Evolutionary conservation across 2,329 filamentous ascomycete genomes (phyloP).

Genomic region (Thielaviopsis musarum): DNA sequence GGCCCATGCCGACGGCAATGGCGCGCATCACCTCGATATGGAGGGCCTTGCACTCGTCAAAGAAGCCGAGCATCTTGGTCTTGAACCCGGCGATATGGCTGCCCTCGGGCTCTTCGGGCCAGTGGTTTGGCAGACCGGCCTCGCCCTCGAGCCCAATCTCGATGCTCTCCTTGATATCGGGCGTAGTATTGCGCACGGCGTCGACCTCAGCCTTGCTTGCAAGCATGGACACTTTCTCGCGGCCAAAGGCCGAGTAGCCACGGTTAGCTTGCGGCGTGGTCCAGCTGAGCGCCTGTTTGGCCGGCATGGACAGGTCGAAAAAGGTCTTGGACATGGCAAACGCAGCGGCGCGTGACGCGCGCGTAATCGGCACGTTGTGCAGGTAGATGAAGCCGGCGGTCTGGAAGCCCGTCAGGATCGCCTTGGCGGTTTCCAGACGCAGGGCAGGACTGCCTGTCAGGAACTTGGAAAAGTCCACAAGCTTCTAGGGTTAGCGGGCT

Average conservation of each 20-base stretch:
- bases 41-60: slow-evolving; percentile 53
- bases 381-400: slow-evolving; percentile 82
- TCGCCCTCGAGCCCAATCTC: slow-evolving; percentile 47
- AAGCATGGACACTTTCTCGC: slow-evolving; percentile 52
- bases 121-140: slow-evolving; percentile 53
- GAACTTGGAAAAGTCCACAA: slow-evolving; percentile 66
- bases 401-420: slow-evolving; percentile 66
- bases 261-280: slow-evolving; percentile 56
- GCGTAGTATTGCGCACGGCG: slow-evolving; percentile 37
- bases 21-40: slow-evolving; percentile 70
- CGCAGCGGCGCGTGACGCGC: slow-evolving; percentile 38
- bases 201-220: slow-evolving; percentile 39
- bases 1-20: slow-evolving; percentile 64
- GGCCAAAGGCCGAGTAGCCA: slow-evolving; percentile 51
- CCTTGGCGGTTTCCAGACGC: slow-evolving; percentile 47
- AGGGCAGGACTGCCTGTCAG: slow-evolving; percentile 42
- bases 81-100: slow-evolving; percentile 39
- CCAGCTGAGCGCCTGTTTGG: slow-evolving; percentile 54
- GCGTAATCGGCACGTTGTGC: slow-evolving; percentile 56
- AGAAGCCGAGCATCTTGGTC: slow-evolving; percentile 57
- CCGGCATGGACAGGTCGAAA: slow-evolving; percentile 43
- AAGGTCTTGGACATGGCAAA: slow-evolving; percentile 55
- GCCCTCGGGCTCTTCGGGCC: slow-evolving; percentile 43
- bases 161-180: slow-evolving; percentile 48
- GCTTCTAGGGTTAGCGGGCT: slow-evolving; percentile 26